Percentiles rank a stretch among this genome's conserved stretches.
These are phyloP conservation scores for Candida gorgasii DNA, from an alignment of 805 yeast species.

Conservation along the genomic window DNA sequence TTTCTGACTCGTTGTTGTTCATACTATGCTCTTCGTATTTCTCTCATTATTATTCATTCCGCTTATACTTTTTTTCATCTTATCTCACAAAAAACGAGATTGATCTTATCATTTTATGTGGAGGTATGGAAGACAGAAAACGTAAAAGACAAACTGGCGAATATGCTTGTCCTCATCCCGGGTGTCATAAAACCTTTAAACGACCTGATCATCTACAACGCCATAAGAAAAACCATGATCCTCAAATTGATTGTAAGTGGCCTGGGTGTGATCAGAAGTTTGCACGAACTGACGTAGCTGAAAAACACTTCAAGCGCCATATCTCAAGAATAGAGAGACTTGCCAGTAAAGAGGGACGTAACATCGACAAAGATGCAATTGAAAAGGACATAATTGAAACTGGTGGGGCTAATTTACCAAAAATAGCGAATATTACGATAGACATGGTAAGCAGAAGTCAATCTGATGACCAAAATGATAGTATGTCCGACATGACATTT, in stretches of 20 bases:
- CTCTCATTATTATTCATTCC: neutral
- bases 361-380: neutral
- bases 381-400: neutral
- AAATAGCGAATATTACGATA: neutral
- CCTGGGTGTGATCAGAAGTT: conserved; percentile 21
- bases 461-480: conserved; percentile 1
- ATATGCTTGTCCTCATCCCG: conserved; percentile 41
- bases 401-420: neutral
- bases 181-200: conserved; percentile 54
- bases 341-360: conserved; percentile 1
- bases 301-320: conserved; percentile 24
- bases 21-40: neutral
- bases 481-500: neutral
- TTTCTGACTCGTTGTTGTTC: too few relatives aligned
- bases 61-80: too few relatives aligned
- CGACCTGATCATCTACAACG: conserved; percentile 63
- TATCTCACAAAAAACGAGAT: neutral
- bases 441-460: neutral
- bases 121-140: conserved; percentile 11
- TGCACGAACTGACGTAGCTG: conserved; percentile 23
- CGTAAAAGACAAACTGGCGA: conserved; percentile 23
- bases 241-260: conserved; percentile 18
- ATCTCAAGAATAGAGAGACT: neutral
- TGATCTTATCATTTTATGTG: conserved; percentile 2
- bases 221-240: conserved; percentile 56